A percentile compares a stretch with the other conserved stretches of the same genome.
These are phyloP conservation scores for Penstemon newberryi DNA, from an alignment of 257 asterid genomes.

Conservation along the genomic window DNA sequence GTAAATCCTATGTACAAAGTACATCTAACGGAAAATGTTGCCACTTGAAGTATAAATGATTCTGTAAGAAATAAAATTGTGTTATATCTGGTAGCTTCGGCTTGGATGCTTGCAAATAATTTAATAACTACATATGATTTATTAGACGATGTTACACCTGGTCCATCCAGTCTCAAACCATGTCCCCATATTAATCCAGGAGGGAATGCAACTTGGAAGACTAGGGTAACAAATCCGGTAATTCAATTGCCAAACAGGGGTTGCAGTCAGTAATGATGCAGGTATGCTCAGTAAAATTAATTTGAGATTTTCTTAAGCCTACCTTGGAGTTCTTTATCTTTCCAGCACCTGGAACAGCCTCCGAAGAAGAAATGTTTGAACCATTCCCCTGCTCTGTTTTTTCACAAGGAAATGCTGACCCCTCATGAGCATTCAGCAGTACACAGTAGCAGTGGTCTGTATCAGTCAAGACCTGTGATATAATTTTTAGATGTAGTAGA, in stretches of 20 bases:
- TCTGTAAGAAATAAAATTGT: not conserved
- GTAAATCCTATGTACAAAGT: not conserved
- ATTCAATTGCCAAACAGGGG: not conserved
- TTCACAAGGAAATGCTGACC: conserved; percentile 83
- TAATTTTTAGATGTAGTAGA: conserved; percentile 18
- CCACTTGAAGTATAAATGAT: not conserved
- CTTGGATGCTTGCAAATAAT: not conserved
- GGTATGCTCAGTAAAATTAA: conserved; percentile 14
- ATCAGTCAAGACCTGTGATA: conserved; percentile 85
- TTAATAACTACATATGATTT: not conserved
- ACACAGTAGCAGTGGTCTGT: conserved; percentile 97
- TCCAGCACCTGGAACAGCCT: conserved; percentile 45
- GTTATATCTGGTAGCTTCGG: not conserved
- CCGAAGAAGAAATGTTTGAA: conserved; percentile 47
- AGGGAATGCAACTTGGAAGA: not conserved
- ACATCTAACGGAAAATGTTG: not conserved
- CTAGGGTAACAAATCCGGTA: too few species aligned
- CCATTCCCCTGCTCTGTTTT: conserved; percentile 35
- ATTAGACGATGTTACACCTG: not conserved
- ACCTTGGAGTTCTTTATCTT: conserved; percentile 79
- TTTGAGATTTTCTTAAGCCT: conserved; percentile 7
- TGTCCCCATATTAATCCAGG: not conserved
- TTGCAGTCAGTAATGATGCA: conserved; percentile 19
- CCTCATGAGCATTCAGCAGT: conserved; percentile 83
- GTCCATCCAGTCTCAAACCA: not conserved